A percentile compares a stretch with the other conserved stretches of the same genome.
These are phyloP conservation scores for Arthrinium puccinioides DNA, from an alignment of 2,329 filamentous ascomycete genomes.

Conservation along the genomic window DNA sequence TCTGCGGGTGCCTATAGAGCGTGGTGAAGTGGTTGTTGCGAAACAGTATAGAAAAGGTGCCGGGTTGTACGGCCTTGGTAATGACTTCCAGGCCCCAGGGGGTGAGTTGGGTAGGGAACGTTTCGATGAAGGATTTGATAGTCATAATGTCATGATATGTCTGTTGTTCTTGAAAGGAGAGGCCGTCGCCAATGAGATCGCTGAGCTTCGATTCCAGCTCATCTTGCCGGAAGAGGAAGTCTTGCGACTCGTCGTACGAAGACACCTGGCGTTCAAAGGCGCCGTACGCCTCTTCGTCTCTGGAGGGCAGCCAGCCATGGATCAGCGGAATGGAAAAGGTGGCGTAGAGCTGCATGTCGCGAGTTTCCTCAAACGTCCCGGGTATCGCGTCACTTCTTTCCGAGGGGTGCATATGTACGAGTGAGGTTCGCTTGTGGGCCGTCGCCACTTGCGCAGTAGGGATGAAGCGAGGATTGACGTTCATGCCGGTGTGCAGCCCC, in stretches of 20 bases:
- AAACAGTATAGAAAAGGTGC: constrained; percentile 84
- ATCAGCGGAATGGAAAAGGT: constrained; percentile 84
- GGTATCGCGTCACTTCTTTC: constrained; percentile 42
- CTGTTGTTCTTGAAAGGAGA: constrained; percentile 68
- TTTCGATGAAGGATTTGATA: constrained; percentile 76
- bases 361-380: constrained; percentile 79
- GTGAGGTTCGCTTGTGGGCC: constrained; percentile 43
- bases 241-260: constrained; percentile 88
- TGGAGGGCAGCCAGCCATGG: constrained; percentile 84
- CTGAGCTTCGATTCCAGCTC: constrained; percentile 76
- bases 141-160: constrained; percentile 75
- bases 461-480: constrained; percentile 88
- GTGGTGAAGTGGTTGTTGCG: constrained; percentile 97
- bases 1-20: constrained; percentile 78
- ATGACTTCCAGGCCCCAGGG: constrained; percentile 72
- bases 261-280: constrained; percentile 69
- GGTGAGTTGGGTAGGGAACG: constrained; percentile 82
- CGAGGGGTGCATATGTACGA: constrained; percentile 43
- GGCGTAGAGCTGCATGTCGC: constrained; percentile 84
- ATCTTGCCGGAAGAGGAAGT: constrained; percentile 80
- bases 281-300: constrained; percentile 55
- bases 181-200: constrained; percentile 38
- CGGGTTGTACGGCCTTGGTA: constrained; percentile 61
- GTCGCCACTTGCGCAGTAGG: constrained; percentile 41
- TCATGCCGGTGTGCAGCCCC: constrained; percentile 92